These are phyloP conservation scores for Trichoderma asperelloides DNA, from an alignment of 495 filamentous ascomycete genomes.

Conservation along the genomic window DNA sequence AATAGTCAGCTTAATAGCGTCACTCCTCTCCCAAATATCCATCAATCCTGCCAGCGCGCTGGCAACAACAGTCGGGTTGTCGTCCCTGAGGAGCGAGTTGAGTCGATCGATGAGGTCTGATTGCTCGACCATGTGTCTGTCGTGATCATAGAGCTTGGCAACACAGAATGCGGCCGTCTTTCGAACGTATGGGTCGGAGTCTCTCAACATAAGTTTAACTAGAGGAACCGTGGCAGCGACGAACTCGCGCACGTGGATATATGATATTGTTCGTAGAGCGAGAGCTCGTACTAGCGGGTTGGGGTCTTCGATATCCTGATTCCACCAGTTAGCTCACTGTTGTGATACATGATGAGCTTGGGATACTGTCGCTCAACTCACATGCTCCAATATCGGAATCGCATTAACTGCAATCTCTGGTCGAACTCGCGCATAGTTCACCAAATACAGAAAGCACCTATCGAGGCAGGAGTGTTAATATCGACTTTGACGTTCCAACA, in stretches of 20 bases:
- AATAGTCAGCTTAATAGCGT: slow-evolving; percentile 95
- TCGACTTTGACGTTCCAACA: not conserved
- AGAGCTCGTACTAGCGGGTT: slow-evolving; percentile 92
- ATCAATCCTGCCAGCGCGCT: slow-evolving; percentile 86
- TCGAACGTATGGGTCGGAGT: slow-evolving; percentile 90
- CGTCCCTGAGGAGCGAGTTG: slow-evolving; percentile 83
- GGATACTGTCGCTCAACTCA: slow-evolving; percentile 31
- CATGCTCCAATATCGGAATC: slow-evolving; percentile 74
- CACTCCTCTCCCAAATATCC: slow-evolving; percentile 98
- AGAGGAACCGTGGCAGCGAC: slow-evolving; percentile 83
- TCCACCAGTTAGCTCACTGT: slow-evolving; percentile 12
- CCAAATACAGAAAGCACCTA: slow-evolving; percentile 95
- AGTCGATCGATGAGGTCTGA: slow-evolving; percentile 89
- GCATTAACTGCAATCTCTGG: slow-evolving; percentile 92
- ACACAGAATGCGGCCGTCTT: slow-evolving; percentile 97
- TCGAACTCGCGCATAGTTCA: slow-evolving; percentile 93
- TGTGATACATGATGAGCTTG: not conserved
- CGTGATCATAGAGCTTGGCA: slow-evolving; percentile 96
- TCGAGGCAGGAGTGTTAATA: slow-evolving; percentile 17
- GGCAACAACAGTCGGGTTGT: slow-evolving; percentile 94
- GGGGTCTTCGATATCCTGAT: slow-evolving; percentile 83
- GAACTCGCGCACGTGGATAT: slow-evolving; percentile 94
- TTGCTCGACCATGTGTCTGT: slow-evolving; percentile 77
- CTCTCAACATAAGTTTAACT: slow-evolving; percentile 73
- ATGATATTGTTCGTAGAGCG: slow-evolving; percentile 90